Evolutionary conservation across 2,329 filamentous ascomycete genomes (phyloP), one percentile per base, ranked within the genome.

Genomic region (Ophiostoma australiae): DNA sequence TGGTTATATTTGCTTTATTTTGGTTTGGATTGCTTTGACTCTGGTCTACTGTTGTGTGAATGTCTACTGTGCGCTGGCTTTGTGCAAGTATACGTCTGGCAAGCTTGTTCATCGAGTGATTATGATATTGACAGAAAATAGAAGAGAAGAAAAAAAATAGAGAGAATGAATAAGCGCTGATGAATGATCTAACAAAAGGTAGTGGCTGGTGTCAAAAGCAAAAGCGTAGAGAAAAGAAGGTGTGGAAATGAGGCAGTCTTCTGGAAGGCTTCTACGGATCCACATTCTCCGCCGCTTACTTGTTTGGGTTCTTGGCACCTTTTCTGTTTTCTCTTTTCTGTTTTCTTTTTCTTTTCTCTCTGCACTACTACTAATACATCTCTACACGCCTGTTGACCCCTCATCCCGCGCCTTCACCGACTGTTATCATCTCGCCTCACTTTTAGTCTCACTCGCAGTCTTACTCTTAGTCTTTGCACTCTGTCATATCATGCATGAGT

Each of bases 171-270:
- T 41, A 41, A 41, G 39, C 39, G 39, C 39, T 41, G 39, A 41
- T 41, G 11, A 41, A 41, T 41, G 13, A 13, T 13, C 39, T 41
- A 15, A 41, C 1, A 41, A 41, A 41, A 41, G 39, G 39, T 10
- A 31, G 27, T 41, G 39, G 39, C 15, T 41, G 39, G 39, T 39
- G 37, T 8, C 4, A 37, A 37, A 4, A 8, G 35, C 35, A 37
- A 55, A 55, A 23, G 52, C 27, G 13, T 20, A 23, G n/a, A 4
- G 31, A 65, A 65, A 65, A 20, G 31, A 63, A 31, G 13, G 48
- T 52, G 44, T 61, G 61, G 61, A 66, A 66, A 66, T 66, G 31
- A 66, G 63, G 63, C 33, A 66, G 35, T 37, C 63, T 66, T 66
- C 63, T 66, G 63, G 63, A 66, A 66, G 33, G 33, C 63, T 66